phyloP scores from a whole-genome alignment of 768 basidiomycete species.

The Candolleomyces eurysporus region DNA sequence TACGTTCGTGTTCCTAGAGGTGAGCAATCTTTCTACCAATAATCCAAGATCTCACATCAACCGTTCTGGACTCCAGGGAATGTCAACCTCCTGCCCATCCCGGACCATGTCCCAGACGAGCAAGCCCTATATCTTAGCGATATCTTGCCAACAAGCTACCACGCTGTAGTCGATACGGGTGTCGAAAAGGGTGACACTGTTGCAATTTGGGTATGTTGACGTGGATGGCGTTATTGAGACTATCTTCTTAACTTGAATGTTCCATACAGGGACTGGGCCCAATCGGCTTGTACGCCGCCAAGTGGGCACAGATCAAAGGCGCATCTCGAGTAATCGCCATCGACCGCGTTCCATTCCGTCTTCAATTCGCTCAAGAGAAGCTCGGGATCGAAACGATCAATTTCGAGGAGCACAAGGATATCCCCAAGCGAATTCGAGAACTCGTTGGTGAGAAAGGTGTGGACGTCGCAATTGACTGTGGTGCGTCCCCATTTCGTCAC shows the following conservation, averaged over 20 bases:
- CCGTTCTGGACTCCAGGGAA: constrained; percentile 28
- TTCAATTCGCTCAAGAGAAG: constrained; percentile 46
- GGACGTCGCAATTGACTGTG: constrained; percentile 61
- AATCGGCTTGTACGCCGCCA: constrained; percentile 59
- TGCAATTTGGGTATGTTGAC: constrained; percentile 58
- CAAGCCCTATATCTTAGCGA: constrained; percentile 56
- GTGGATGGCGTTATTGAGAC: too few species aligned
- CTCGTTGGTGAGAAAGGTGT: constrained; percentile 57
- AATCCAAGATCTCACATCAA: not conserved
- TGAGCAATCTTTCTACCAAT: not conserved
- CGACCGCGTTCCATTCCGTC: constrained; percentile 49
- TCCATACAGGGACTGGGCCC: constrained; percentile 56
- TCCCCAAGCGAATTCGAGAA: constrained; percentile 56
- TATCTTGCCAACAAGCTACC: constrained; percentile 71
- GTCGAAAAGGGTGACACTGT: constrained; percentile 72
- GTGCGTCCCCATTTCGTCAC: constrained; percentile 13
- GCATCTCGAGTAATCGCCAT: constrained; percentile 71
- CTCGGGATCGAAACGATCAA: constrained; percentile 57
- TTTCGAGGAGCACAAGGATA: constrained; percentile 48
- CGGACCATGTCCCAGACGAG: constrained; percentile 63
- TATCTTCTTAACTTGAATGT: not conserved
- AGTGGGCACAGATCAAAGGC: constrained; percentile 66
- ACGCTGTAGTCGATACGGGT: constrained; percentile 69
- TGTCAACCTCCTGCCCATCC: constrained; percentile 69
- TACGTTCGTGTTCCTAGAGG: constrained; percentile 69